Evolutionary conservation across 345 rosid species (phyloP).

Genomic region (Boechera divaricarpa): DNA sequence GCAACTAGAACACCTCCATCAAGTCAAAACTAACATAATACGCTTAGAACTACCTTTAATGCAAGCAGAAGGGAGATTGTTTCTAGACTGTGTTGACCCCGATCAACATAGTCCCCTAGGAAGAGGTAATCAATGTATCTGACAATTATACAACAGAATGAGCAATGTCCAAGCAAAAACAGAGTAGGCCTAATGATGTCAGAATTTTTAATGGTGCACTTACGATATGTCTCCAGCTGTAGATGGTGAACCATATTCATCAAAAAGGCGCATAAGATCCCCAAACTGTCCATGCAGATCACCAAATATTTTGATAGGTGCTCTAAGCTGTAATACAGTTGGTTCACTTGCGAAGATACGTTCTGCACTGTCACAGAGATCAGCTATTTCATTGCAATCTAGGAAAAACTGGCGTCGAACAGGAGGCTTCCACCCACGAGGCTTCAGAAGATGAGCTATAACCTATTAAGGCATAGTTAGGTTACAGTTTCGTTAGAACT

Average conservation of each 20-base stretch:
- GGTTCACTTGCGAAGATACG: conserved; percentile 84
- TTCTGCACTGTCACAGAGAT: conserved; percentile 88
- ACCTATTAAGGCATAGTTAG: conserved; percentile 52
- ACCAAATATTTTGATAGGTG: conserved; percentile 93
- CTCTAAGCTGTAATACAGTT: conserved; percentile 82
- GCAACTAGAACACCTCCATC: conserved; percentile 24
- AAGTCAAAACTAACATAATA: conserved; percentile 25
- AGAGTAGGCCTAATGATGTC: conserved; percentile 20
- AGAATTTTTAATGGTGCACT: conserved; percentile 40
- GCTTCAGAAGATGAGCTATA: conserved; percentile 82
- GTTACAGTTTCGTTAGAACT: conserved; percentile 16
- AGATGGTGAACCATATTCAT: conserved; percentile 93
- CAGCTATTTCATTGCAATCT: conserved; percentile 94
- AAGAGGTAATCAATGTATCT: conserved; percentile 96
- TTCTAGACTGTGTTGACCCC: conserved; percentile 95
- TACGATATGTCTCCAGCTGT: conserved; percentile 98
- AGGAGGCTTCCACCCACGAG: conserved; percentile 98
- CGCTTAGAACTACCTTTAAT: conserved; percentile 60
- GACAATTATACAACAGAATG: conserved; percentile 44
- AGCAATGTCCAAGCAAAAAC: conserved; percentile 18
- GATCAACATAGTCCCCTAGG: conserved; percentile 96
- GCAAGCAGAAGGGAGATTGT: conserved; percentile 90
- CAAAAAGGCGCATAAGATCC: conserved; percentile 97
- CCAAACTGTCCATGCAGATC: conserved; percentile 97
- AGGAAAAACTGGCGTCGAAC: conserved; percentile 89